phyloP scores from a whole-genome alignment of 2,329 filamentous ascomycete genomes.

The Aspergillus glaucus region DNA sequence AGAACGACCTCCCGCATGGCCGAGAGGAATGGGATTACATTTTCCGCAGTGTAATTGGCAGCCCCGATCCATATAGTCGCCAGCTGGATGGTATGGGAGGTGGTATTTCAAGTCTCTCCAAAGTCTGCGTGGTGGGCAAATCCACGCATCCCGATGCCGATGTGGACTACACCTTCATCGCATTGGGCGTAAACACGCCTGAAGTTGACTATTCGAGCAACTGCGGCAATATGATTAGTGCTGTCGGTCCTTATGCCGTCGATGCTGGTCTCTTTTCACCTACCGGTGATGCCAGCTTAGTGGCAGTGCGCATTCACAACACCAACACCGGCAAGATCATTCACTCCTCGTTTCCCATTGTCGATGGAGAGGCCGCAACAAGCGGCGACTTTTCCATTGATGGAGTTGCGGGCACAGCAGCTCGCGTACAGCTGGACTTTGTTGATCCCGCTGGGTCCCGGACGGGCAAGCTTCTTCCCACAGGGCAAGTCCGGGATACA shows the following conservation, averaged over 20 bases:
- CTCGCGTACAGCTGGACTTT: slow-evolving; percentile 56
- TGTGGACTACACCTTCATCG: slow-evolving; percentile 66
- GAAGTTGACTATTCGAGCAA: slow-evolving; percentile 62
- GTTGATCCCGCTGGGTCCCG: slow-evolving; percentile 57
- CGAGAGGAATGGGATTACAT: slow-evolving; percentile 46
- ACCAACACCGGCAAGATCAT: slow-evolving; percentile 66
- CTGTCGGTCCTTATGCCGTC: slow-evolving; percentile 61
- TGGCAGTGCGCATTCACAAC: slow-evolving; percentile 56
- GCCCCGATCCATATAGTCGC: slow-evolving; percentile 58
- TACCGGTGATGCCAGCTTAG: slow-evolving; percentile 26
- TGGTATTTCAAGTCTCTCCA: slow-evolving; percentile 62
- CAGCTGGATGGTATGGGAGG: slow-evolving; percentile 69
- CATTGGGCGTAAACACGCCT: slow-evolving; percentile 57
- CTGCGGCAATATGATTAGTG: slow-evolving; percentile 67
- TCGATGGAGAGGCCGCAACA: slow-evolving; percentile 43
- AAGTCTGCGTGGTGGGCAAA: slow-evolving; percentile 60
- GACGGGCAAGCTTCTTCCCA: slow-evolving; percentile 57
- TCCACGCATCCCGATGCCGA: slow-evolving; percentile 47
- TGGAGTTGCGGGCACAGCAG: slow-evolving; percentile 55
- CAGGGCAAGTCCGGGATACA: slow-evolving; percentile 49
- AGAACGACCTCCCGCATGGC: slow-evolving; percentile 46
- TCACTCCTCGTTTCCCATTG: slow-evolving; percentile 50
- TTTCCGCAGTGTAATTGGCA: slow-evolving; percentile 56
- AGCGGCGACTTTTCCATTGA: slow-evolving; percentile 56
- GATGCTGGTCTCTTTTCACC: slow-evolving; percentile 45